Percentiles rank a stretch among this genome's conserved stretches.
Evolutionary conservation across 75 land plant species (phyloP).

Genomic region (Cunninghamia lanceolata): DNA sequence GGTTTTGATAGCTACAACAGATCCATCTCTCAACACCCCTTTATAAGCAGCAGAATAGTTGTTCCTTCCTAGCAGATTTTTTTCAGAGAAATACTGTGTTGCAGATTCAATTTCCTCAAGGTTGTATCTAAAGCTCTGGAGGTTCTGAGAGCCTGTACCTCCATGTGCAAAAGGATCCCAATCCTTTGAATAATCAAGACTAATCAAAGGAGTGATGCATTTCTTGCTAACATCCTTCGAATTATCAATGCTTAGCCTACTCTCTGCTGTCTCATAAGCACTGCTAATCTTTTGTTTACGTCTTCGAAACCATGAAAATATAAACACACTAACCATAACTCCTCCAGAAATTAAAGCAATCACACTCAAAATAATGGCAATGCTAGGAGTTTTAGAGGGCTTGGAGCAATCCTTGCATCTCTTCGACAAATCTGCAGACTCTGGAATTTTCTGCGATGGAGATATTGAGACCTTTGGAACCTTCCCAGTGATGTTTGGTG

Average conservation of each 20-base stretch:
- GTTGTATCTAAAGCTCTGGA: slow-evolving; percentile 55
- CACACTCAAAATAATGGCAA: slow-evolving; percentile 28
- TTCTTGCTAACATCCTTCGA: slow-evolving; percentile 36
- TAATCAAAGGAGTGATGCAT: slow-evolving; percentile 42
- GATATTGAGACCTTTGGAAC: not conserved
- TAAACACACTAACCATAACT: slow-evolving; percentile 21
- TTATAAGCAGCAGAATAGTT: slow-evolving; percentile 63
- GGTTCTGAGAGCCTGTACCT: slow-evolving; percentile 11
- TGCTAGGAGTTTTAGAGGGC: slow-evolving; percentile 11
- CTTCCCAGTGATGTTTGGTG: slow-evolving; percentile 4
- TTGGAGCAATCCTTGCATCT: slow-evolving; percentile 25
- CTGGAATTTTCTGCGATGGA: slow-evolving; percentile 30
- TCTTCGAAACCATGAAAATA: slow-evolving; percentile 58
- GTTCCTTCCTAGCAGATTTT: slow-evolving; percentile 69
- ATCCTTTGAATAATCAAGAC: slow-evolving; percentile 56
- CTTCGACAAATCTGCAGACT: slow-evolving; percentile 36
- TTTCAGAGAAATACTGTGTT: slow-evolving; percentile 86
- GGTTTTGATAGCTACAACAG: slow-evolving; percentile 55
- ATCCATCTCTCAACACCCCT: slow-evolving; percentile 77
- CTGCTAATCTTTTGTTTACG: slow-evolving; percentile 63
- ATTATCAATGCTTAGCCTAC: slow-evolving; percentile 36
- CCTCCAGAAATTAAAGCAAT: slow-evolving; percentile 32
- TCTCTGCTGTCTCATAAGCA: slow-evolving; percentile 38
- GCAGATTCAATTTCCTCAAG: slow-evolving; percentile 85
- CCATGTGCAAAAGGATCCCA: slow-evolving; percentile 50